Evolutionary conservation across 768 basidiomycete genomes (phyloP), one percentile per base, ranked within the genome.

Genomic region (Leccinum imitatum): DNA sequence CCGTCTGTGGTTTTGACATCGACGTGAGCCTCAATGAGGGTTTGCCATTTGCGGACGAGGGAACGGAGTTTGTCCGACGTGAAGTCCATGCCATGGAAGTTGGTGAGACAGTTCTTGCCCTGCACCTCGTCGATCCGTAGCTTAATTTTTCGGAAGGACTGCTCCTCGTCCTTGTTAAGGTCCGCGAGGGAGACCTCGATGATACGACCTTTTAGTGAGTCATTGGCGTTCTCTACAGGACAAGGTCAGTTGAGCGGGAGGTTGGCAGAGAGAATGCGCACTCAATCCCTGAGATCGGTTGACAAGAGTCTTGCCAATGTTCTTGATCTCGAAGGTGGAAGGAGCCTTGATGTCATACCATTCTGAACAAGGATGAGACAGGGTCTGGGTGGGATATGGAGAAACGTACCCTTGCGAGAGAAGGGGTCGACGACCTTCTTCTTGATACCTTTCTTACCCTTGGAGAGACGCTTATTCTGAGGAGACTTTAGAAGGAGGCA

Each of bases 81-180:
- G 82, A 99, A 98, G 82, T 96, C 93, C 96, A 99, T 98, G 76
- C 97, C 97, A 79, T 96, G 91, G 92, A 99, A 99, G 80, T 95
- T 96, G 76, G 97, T 98, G 58, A 98, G 85, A 84, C 95, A 97
- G 84, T 94, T 97, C 84, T 95, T 96, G 81, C 97, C 97, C 80
- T 97, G 90, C 61, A 93, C 83, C 72, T 95, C 93, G 75, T 98
- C 95, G 72, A 98, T 85, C 73, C 95, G 92, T 77, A 99, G 87
- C 82, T 95, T 95, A 77, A 99, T 95, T 86, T 99, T 98, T 75
- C 97, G 89, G 93, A 95, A 99, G 58, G 93, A 87, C 74, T 98
- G 95, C 75, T 99, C 97, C 82, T 98, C 97, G 73, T 99, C 97
- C 82, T 97, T 97, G 87, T 94, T 95, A 62, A 99, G 87, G 77